Evolutionary conservation across 139 green algal genomes (phyloP), one percentile per base, ranked within the genome.

Genomic region (Micractinium sp.): DNA sequence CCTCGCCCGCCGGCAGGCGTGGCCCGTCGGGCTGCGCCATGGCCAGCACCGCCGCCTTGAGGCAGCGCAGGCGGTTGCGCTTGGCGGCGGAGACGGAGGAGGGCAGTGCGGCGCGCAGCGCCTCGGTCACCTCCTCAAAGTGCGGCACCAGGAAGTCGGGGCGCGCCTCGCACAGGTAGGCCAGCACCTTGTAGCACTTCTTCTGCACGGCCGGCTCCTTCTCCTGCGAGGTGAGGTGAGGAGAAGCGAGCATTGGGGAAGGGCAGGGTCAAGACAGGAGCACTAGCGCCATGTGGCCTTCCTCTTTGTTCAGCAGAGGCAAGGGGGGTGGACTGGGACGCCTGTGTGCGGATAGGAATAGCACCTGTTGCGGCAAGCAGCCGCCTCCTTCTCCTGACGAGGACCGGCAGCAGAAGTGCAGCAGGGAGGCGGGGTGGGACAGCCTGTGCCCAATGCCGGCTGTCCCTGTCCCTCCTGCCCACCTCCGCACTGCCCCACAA

Each of bases 171-270:
- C 89, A 94, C 29, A 99, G 79, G 88, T 95, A 95, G 31, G 93
- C 92, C 85, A 99, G 90, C 81, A 98, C 91, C 94, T 98, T 98
- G 96, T 99, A 99, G 31, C 91, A 92, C 86, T 96, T 96, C 93
- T 99, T 99, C 93, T 99, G 98, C 76, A 98, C 91, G 0, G 92
- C 90, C 16, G 94, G 86, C 47, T 97, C 96, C 71, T 88, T 89
- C 53, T 98, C 96, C 82, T 92, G 74, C 39, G 82, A 9, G n/a
- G 7, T 31, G 35, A 18, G 75, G n/a, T 3, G 47, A 29, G n/a
- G n/a, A n/a, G n/a, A n/a, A n/a, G n/a, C n/a, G n/a, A n/a, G n/a
- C 13, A 35, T 35, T 3, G 75, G 35, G 79, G 27, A 15, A 12
- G 56, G 27, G 76, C 76, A 5, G 67, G 22, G 25, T 15, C 0